A percentile compares a stretch with the other conserved stretches of the same genome.
Conservation (phyloP, 768 basidiomycete genomes). For the Collybiopsis confluens region DNA sequence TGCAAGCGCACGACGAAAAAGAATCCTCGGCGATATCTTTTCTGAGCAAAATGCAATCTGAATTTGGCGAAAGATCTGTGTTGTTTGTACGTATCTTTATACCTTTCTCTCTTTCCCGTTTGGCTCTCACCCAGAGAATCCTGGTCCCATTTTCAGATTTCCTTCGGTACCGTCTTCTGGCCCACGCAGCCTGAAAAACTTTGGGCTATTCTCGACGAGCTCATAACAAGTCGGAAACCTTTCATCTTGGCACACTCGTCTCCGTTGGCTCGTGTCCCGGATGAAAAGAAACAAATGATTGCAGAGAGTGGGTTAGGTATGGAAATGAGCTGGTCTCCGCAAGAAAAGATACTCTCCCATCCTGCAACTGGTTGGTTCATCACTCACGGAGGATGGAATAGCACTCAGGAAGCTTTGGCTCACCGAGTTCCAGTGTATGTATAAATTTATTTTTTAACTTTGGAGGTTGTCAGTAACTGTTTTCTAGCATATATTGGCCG, state of each 20-base stretch:
- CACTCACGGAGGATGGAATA: neutral
- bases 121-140: neutral
- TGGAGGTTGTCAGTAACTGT: neutral
- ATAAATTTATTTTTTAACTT: neutral
- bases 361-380: neutral
- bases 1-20: neutral
- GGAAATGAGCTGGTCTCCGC: neutral
- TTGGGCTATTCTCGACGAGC: neutral
- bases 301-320: neutral
- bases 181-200: neutral
- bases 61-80: neutral
- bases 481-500: neutral
- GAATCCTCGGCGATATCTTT: neutral
- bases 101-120: neutral
- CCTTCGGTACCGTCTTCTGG: neutral
- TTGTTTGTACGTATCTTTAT: constrained; percentile 2
- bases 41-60: neutral
- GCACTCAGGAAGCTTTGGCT: neutral
- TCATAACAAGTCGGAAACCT: neutral
- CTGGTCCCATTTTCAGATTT: neutral
- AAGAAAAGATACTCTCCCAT: neutral
- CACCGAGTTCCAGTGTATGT: neutral
- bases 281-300: neutral
- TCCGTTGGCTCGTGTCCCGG: neutral
- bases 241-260: neutral